phyloP scores from a whole-genome alignment of 108 stramenopile species.

The Licmophora abbreviata region DNA sequence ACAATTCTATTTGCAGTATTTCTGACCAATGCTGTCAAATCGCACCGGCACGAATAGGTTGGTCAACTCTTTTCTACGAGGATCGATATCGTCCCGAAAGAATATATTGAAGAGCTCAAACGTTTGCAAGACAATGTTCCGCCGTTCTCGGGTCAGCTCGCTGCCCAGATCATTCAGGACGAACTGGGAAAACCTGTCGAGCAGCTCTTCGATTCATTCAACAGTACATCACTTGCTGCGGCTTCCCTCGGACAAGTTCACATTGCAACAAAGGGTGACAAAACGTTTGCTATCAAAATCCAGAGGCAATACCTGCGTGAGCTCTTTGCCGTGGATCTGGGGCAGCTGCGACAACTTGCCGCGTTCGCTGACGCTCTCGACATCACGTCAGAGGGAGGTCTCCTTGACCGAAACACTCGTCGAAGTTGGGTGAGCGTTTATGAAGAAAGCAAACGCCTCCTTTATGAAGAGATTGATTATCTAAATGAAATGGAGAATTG shows the following conservation, averaged over 20 bases:
- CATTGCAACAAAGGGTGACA: slow-evolving; percentile 76
- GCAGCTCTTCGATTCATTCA: slow-evolving; percentile 80
- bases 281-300: slow-evolving; percentile 86
- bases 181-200: slow-evolving; percentile 86
- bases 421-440: slow-evolving; percentile 93
- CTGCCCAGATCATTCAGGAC: slow-evolving; percentile 79
- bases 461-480: slow-evolving; percentile 98
- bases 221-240: slow-evolving; percentile 72
- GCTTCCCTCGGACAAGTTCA: slow-evolving; percentile 96
- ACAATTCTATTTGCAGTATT: too few relatives aligned
- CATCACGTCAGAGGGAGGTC: slow-evolving; percentile 84
- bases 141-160: slow-evolving; percentile 84
- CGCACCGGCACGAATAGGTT: slow-evolving; percentile 55
- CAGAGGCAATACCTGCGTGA: slow-evolving; percentile 88
- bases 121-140: slow-evolving; percentile 94
- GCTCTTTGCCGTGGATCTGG: slow-evolving; percentile 92
- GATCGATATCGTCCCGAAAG: slow-evolving; percentile 93
- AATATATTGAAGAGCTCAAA: slow-evolving; percentile 90
- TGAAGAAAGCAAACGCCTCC: slow-evolving; percentile 82
- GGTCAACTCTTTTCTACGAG: slow-evolving; percentile 94
- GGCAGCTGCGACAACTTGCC: slow-evolving; percentile 84
- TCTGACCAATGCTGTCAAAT: too few relatives aligned
- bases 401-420: slow-evolving; percentile 76
- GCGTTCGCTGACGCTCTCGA: slow-evolving; percentile 91
- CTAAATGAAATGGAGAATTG: slow-evolving; percentile 81